Evolutionary conservation across 2,329 filamentous ascomycete genomes (phyloP).

Genomic region (Fusarium mexicanum): DNA sequence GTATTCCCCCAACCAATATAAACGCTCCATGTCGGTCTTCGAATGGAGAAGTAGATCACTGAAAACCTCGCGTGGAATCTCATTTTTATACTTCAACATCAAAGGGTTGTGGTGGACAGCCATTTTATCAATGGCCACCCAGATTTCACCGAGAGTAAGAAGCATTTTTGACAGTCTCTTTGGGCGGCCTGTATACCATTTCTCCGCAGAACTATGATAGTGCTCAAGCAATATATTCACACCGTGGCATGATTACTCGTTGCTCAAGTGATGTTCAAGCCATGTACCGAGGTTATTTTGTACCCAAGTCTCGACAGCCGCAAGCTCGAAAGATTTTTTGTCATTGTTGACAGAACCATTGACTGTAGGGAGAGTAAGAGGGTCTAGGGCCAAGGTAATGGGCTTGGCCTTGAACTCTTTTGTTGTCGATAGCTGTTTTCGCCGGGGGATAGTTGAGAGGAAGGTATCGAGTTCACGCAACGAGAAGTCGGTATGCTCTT

Average conservation of each 20-base stretch:
- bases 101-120: slow-evolving; percentile 52
- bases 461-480: slow-evolving; percentile 23
- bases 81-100: slow-evolving; percentile 58
- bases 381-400: rapidly evolving
- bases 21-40: slow-evolving; percentile 55
- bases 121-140: slow-evolving; percentile 64
- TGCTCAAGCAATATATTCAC: slow-evolving; percentile 46
- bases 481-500: neutral
- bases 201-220: slow-evolving; percentile 47
- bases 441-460: neutral
- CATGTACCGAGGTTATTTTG: slow-evolving; percentile 50
- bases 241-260: slow-evolving; percentile 38
- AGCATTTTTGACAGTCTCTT: slow-evolving; percentile 63
- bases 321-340: slow-evolving; percentile 38
- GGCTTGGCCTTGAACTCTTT: neutral
- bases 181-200: slow-evolving; percentile 53
- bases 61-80: slow-evolving; percentile 52
- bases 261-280: slow-evolving; percentile 44
- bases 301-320: slow-evolving; percentile 62
- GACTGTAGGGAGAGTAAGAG: neutral
- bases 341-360: neutral
- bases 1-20: slow-evolving; percentile 59
- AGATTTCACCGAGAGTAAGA: slow-evolving; percentile 65
- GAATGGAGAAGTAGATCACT: slow-evolving; percentile 57
- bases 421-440: rapidly evolving